A percentile compares a stretch with the other conserved stretches of the same genome.
These are phyloP conservation scores for Pythium chondricola DNA, from an alignment of 352 stramenopile genomes.

Conservation along the genomic window DNA sequence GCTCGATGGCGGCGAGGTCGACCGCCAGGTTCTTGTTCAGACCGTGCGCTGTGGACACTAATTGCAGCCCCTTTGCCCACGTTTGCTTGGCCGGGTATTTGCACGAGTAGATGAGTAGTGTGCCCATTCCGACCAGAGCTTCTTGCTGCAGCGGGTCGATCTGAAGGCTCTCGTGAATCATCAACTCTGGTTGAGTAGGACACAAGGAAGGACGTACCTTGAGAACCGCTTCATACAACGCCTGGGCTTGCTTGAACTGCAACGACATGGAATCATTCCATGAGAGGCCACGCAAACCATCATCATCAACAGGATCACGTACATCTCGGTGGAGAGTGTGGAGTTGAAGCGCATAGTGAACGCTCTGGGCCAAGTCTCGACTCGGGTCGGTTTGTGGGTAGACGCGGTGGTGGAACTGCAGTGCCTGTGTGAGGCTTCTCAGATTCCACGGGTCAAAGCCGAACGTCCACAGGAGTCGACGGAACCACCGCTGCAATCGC, in stretches of 20 bases:
- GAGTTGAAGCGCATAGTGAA: conserved; percentile 34
- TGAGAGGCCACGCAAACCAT: neutral
- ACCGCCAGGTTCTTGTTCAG: conserved; percentile 7
- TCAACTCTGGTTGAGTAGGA: too few relatives aligned
- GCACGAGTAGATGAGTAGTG: conserved; percentile 50
- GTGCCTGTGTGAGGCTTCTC: conserved; percentile 21
- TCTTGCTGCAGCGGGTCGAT: conserved; percentile 29
- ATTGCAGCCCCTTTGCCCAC: conserved; percentile 31
- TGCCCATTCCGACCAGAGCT: conserved; percentile 36
- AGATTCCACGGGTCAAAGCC: conserved; percentile 40
- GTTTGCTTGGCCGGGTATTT: conserved; percentile 52
- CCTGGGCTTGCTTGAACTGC: conserved; percentile 46
- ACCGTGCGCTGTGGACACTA: conserved; percentile 26
- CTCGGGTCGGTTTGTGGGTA: conserved; percentile 1
- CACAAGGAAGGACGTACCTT: conserved; percentile 22
- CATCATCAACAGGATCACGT: too few relatives aligned
- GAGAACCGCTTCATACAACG: conserved; percentile 43
- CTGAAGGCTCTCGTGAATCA: too few relatives aligned
- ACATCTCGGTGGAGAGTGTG: conserved; percentile 52
- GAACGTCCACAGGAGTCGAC: conserved; percentile 36
- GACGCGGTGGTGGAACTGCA: conserved; percentile 33
- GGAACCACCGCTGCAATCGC: conserved; percentile 49
- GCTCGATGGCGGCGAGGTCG: conserved; percentile 33
- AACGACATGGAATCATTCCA: neutral
- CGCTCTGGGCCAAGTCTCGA: conserved; percentile 26